Base-by-base conservation (phyloP, 176 grass and related monocot genomes). In the Oryza brachyantha region DNA sequence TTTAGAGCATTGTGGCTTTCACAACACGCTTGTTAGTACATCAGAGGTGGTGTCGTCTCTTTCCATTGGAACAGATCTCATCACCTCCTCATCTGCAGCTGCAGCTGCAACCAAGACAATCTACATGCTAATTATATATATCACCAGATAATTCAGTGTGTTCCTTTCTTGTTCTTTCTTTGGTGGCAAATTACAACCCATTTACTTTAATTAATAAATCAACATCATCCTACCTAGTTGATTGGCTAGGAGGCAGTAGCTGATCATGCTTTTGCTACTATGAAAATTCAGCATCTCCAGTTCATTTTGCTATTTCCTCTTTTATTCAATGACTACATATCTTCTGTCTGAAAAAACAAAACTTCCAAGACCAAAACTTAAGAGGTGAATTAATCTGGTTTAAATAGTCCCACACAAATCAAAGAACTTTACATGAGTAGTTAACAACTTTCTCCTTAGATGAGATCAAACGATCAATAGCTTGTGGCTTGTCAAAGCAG, bases 401-500 rank as follows among this genome's bases (percentile, higher is more conserved):
- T 14, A 16, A 43, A 43, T 43, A 43, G 41, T 1, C 11, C 41
- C n/a, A n/a, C 41, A 43, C 10, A 50, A 50, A 52, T n/a, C n/a
- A 57, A 57, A 57, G 52, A 24, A 45, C 14, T 17, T 48, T 17
- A 17, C 45, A 48, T 48, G 45, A 19, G 45, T 48, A 48, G 17
- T n/a, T n/a, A 48, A 14, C 17, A 57, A 24, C 52, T 57, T 57
- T 57, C 52, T 24, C 52, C 52, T 24, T 24, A 10, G 21, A 57
- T 57, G 8, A 57, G n/a, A 57, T 57, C 52, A 57, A 57, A 2
- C 22, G n/a, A 57, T 57, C 52, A 57, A 57, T 62, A 29, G 22
- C n/a, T 68, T 17, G 74, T 74, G 69, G 74, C 46, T 86, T 48
- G 52, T 46, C 77, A 69, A 39, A 61, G 70, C 61, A 75, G 45